Base-by-base conservation (phyloP, 2,329 filamentous ascomycete genomes). In the Malbranchea zuffiana region DNA sequence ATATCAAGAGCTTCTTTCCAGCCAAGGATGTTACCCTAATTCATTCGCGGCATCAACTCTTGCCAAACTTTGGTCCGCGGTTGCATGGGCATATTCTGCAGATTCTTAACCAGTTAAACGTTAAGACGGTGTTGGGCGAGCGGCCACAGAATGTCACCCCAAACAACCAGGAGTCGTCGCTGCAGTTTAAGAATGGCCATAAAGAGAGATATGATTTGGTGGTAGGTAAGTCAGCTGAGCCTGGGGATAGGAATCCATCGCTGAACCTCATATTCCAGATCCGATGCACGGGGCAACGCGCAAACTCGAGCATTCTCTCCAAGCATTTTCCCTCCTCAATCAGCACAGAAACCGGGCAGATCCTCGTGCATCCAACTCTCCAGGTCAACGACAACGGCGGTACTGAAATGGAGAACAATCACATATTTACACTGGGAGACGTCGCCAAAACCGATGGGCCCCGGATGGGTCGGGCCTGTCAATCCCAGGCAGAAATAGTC, bases 351-450 rank as follows among this genome's bases (percentile, higher is more conserved):
- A 65, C 63, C 0, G 68, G 68, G 2, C 65, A 69, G 39, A 67
- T 78, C 44, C 59, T 60, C 1, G 70, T 80, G 13, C 65, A 67
- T 31, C 61, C 67, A 0, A 75, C 69, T 0, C 60, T 81, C 17
- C 75, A 80, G 43, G 58, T 81, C 11, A 49, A 55, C 6, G 68
- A 72, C 45, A 16, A 34, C 20, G 20, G 26, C 13, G 31, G 17
- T 7, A 4, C 24, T 5, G 17, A 12, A 3, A 19, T 6, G 13
- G 54, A 62, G 2, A 40, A 44, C 0, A 59, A 68, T 5, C 60
- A 65, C 1, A 62, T 80, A 2, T 81, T 75, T 46, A 71, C 70
- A 1, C 68, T 74, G 10, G 78, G 78, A 11, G 77, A 81, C 44
- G 72, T 82, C 3, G 68, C 74, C 3, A 71, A 72, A 16, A 67